A percentile compares a stretch with the other conserved stretches of the same genome.
Evolutionary conservation across 169 alveolate genomes (phyloP).

Genomic region (Plasmodium vinckei): DNA sequence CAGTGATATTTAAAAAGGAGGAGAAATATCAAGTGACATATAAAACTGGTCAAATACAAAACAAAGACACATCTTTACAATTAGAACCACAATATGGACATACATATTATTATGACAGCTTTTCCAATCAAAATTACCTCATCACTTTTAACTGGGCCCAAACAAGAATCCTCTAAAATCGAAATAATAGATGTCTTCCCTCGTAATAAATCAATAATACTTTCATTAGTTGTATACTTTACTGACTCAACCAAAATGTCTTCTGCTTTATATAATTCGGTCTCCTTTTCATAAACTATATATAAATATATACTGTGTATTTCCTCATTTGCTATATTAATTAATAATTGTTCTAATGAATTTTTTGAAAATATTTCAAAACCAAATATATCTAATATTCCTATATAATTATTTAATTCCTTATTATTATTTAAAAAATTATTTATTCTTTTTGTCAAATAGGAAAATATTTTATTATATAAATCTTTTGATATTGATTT

Average conservation of each 20-base stretch:
- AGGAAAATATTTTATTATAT: slow-evolving; percentile 85
- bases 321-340: slow-evolving; percentile 97
- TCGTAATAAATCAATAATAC: slow-evolving; percentile 54
- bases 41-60: neutral
- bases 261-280: slow-evolving; percentile 55
- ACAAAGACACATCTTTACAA: neutral
- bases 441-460: slow-evolving; percentile 84
- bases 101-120: neutral
- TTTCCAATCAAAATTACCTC: slow-evolving; percentile 1
- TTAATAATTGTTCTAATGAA: slow-evolving; percentile 98
- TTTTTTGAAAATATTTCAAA: slow-evolving; percentile 97
- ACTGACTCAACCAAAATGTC: slow-evolving; percentile 57
- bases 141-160: slow-evolving; percentile 66
- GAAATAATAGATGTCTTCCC: slow-evolving; percentile 65
- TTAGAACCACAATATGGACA: no score
- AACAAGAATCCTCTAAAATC: slow-evolving; percentile 70
- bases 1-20: neutral
- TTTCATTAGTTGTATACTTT: slow-evolving; percentile 69
- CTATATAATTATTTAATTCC: slow-evolving; percentile 88
- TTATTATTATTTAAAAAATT: slow-evolving; percentile 83
- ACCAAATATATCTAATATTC: slow-evolving; percentile 98
- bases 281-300: slow-evolving; percentile 69
- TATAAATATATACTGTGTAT: slow-evolving; percentile 63
- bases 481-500: slow-evolving; percentile 87
- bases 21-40: neutral